Conservation (phyloP, 345 rosid genomes). For the Melastoma malabathricum region DNA sequence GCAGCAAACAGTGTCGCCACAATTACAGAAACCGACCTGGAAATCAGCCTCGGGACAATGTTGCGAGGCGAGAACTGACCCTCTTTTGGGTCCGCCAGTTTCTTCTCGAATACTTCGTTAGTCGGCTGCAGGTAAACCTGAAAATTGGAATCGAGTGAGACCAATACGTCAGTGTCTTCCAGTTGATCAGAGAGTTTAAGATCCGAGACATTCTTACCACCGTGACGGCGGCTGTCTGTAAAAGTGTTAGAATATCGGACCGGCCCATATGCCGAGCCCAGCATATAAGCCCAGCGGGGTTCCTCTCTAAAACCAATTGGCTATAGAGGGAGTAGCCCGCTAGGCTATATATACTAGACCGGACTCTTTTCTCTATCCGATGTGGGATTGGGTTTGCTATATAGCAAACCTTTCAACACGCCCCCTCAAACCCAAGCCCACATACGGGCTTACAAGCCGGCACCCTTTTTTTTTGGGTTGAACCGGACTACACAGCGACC, state of each 20-base stretch:
- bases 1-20: constrained; percentile 19
- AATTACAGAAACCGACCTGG: constrained; percentile 22
- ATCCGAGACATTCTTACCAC: constrained; percentile 17
- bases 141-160: neutral
- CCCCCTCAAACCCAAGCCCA: too few relatives aligned
- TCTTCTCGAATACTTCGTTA: constrained; percentile 31
- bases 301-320: too few relatives aligned
- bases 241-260: constrained; percentile 31
- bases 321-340: too few relatives aligned
- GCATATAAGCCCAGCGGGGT: too few relatives aligned
- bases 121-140: constrained; percentile 40
- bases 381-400: too few relatives aligned
- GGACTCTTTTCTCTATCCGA: too few relatives aligned
- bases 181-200: neutral
- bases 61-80: constrained; percentile 30
- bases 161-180: neutral
- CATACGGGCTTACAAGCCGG: too few relatives aligned
- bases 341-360: too few relatives aligned
- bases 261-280: too few relatives aligned
- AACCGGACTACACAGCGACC: too few relatives aligned
- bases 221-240: constrained; percentile 25
- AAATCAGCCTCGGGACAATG: constrained; percentile 23
- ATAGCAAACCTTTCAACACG: too few relatives aligned
- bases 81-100: constrained; percentile 22
- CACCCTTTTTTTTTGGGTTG: too few relatives aligned